Evolutionary conservation across 1,284 basidiomycete genomes (phyloP).

Genomic region (Agroathelia rolfsii): DNA sequence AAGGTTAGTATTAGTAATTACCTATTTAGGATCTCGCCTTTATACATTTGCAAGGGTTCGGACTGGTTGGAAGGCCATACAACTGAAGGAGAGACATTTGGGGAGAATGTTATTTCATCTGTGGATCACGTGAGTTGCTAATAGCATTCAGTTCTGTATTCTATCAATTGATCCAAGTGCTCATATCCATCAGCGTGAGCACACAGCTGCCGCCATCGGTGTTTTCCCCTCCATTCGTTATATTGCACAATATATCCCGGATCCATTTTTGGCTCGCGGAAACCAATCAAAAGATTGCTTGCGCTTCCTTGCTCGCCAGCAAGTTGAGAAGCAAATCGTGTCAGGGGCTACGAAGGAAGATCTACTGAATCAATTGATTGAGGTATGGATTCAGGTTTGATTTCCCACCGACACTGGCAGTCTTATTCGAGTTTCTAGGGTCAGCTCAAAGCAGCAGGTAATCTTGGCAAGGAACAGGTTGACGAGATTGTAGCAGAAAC

Average conservation of each 20-base stretch:
- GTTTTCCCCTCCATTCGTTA: slow-evolving; percentile 13
- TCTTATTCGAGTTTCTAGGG: no score
- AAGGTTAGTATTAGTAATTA: slow-evolving; percentile 7
- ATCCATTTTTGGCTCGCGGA: slow-evolving; percentile 16
- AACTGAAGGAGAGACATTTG: slow-evolving; percentile 10
- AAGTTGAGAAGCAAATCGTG: slow-evolving; percentile 15
- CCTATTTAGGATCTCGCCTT: neutral
- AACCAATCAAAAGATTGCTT: slow-evolving; percentile 14
- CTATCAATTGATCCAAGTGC: slow-evolving; percentile 6
- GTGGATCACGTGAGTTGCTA: slow-evolving; percentile 17
- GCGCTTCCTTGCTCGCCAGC: slow-evolving; percentile 13
- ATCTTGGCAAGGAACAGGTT: slow-evolving; percentile 13
- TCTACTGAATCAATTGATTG: slow-evolving; percentile 20
- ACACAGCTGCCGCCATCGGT: slow-evolving; percentile 16
- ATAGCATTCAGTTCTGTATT: neutral
- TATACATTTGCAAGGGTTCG: slow-evolving; percentile 13
- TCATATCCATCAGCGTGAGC: slow-evolving; percentile 15
- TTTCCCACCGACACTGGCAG: slow-evolving; percentile 5
- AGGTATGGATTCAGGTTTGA: slow-evolving; percentile 11
- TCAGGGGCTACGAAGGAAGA: slow-evolving; percentile 15
- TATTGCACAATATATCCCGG: slow-evolving; percentile 15
- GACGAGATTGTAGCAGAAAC: slow-evolving; percentile 22
- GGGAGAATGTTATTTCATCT: slow-evolving; percentile 18
- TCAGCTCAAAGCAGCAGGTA: slow-evolving; percentile 11
- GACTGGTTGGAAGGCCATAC: slow-evolving; percentile 15